These are phyloP conservation scores for Starmerella cellae DNA, from an alignment of 805 yeast species.

Conservation along the genomic window DNA sequence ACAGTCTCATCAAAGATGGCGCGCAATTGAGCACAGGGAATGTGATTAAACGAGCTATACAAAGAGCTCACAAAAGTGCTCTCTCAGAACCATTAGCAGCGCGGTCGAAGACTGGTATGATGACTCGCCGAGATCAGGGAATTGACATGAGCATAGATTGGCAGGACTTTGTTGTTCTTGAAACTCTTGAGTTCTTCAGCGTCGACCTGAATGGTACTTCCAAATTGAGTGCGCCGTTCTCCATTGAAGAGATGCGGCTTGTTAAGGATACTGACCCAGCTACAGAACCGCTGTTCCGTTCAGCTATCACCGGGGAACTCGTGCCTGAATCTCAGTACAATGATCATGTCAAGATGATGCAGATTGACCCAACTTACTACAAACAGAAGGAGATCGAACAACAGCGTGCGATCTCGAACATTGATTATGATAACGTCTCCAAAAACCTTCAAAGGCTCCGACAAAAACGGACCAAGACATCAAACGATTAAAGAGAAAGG, in stretches of 20 bases:
- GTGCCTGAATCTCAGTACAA: slow-evolving; percentile 56
- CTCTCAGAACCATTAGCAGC: neutral
- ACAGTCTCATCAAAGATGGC: slow-evolving; percentile 27
- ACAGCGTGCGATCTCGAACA: slow-evolving; percentile 27
- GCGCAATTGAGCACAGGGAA: neutral
- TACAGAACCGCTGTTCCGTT: slow-evolving; percentile 36
- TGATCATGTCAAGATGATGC: slow-evolving; percentile 52
- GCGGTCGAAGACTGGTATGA: neutral
- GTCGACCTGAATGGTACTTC: slow-evolving; percentile 27
- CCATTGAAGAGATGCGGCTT: slow-evolving; percentile 5
- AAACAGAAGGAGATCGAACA: slow-evolving; percentile 40
- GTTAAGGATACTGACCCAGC: neutral
- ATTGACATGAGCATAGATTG: slow-evolving; percentile 46
- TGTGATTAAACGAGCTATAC: neutral
- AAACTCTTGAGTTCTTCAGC: slow-evolving; percentile 44
- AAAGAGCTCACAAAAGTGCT: neutral
- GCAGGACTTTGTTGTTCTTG: slow-evolving; percentile 68
- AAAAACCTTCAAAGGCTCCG: slow-evolving; percentile 27
- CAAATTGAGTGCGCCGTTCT: slow-evolving; percentile 31
- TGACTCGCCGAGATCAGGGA: neutral
- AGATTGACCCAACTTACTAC: slow-evolving; percentile 67
- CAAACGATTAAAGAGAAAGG: neutral
- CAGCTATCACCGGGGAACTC: slow-evolving; percentile 66
- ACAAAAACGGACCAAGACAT: slow-evolving; percentile 6
- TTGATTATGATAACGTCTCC: slow-evolving; percentile 27